A percentile compares a stretch with the other conserved stretches of the same genome.
Evolutionary conservation across 805 yeast genomes (phyloP).

Genomic region (Saturnispora kantuleensis): DNA sequence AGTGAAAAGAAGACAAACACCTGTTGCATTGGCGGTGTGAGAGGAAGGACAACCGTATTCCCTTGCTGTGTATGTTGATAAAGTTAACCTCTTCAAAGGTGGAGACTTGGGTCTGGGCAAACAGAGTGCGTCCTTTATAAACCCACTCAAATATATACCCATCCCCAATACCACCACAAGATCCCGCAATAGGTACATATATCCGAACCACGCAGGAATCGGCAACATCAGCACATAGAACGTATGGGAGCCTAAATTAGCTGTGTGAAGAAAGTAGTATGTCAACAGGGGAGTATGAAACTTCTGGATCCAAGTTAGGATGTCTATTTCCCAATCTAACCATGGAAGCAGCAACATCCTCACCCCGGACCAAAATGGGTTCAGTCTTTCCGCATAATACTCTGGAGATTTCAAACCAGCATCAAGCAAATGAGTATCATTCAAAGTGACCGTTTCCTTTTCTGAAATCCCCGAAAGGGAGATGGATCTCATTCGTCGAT

Average conservation of each 20-base stretch:
- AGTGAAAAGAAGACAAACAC: constrained; percentile 50
- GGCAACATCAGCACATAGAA: constrained; percentile 89
- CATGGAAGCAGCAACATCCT: constrained; percentile 46
- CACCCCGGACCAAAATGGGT: constrained; percentile 42
- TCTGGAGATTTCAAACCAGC: constrained; percentile 66
- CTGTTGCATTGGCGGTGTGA: constrained; percentile 91
- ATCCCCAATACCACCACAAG: constrained; percentile 50
- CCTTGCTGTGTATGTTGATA: constrained; percentile 81
- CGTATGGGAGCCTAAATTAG: constrained; percentile 86
- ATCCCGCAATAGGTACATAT: constrained; percentile 47
- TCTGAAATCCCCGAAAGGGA: constrained; percentile 3
- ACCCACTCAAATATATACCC: constrained; percentile 66
- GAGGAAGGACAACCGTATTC: constrained; percentile 95
- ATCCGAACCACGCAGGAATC: constrained; percentile 74
- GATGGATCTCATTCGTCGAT: constrained; percentile 1
- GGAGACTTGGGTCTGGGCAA: constrained; percentile 91
- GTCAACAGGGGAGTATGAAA: constrained; percentile 48
- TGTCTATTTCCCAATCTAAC: constrained; percentile 55
- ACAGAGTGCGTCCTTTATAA: constrained; percentile 74
- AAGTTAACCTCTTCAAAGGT: constrained; percentile 79
- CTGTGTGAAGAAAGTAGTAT: constrained; percentile 74
- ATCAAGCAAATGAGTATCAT: constrained; percentile 32
- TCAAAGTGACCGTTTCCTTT: constrained; percentile 7
- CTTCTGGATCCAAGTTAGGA: constrained; percentile 47
- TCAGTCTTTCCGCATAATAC: constrained; percentile 53